Conservation (phyloP, 306 rosid genomes). For the Abrus pulchellus region DNA sequence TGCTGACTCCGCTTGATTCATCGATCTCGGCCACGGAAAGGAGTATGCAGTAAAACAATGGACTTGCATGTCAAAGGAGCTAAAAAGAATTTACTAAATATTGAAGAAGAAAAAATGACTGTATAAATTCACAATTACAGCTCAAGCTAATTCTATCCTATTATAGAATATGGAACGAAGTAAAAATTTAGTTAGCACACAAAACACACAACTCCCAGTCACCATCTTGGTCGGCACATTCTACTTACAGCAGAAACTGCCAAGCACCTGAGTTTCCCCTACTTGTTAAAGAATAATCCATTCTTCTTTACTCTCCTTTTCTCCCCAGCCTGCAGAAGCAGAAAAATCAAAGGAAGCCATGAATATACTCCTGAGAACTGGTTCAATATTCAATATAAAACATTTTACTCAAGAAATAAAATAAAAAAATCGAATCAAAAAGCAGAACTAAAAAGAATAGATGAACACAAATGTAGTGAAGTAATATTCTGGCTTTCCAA, state of each 20-base stretch:
- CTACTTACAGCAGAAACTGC: conserved; percentile 49
- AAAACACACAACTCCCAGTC: conserved; percentile 45
- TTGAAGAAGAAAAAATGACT: conserved; percentile 23
- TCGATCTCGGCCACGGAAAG: conserved; percentile 63
- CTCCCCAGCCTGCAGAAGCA: conserved; percentile 80
- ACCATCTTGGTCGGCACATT: conserved; percentile 36
- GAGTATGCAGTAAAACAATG: conserved; percentile 20
- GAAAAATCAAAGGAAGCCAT: conserved; percentile 32
- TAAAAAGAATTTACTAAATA: conserved; percentile 40
- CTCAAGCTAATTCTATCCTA: conserved; percentile 61
- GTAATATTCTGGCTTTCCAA: not conserved
- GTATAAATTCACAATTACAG: conserved; percentile 51
- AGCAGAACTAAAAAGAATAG: not conserved
- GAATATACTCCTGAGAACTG: not conserved
- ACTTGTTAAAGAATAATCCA: conserved; percentile 77
- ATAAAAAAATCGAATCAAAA: not conserved
- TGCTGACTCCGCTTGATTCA: conserved; percentile 74
- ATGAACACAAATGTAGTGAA: not conserved
- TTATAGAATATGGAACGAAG: conserved; percentile 39
- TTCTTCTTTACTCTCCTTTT: conserved; percentile 81
- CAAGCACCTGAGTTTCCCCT: conserved; percentile 15
- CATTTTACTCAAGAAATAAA: conserved; percentile 12
- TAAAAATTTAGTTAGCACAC: conserved; percentile 50
- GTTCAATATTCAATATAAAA: not conserved
- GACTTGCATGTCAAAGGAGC: conserved; percentile 22